Percentiles rank a stretch among this genome's conserved stretches.
Evolutionary conservation across 2,329 filamentous ascomycete genomes (phyloP).

Genomic region (Colletotrichum musae): DNA sequence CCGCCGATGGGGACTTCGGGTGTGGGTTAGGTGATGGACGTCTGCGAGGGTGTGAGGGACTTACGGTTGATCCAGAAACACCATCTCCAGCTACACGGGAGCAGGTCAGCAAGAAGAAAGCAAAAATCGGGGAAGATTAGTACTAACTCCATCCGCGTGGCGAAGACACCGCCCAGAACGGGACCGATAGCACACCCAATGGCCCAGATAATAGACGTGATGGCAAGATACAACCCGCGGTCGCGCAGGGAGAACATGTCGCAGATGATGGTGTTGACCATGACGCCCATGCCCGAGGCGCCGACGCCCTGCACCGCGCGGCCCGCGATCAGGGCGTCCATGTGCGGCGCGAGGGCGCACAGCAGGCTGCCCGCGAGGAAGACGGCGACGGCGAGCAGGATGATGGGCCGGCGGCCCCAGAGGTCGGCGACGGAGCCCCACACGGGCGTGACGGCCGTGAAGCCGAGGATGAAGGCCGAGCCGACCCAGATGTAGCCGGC

Average conservation of each 20-base stretch:
- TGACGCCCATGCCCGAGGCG: conserved; percentile 62
- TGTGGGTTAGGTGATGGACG: background rate
- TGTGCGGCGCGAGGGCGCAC: conserved; percentile 62
- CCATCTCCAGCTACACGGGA: conserved; percentile 56
- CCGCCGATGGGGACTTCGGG: conserved; percentile 48
- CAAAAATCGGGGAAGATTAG: conserved; percentile 57
- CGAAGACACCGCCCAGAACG: conserved; percentile 59
- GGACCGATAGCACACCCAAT: conserved; percentile 59
- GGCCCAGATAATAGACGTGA: conserved; percentile 56
- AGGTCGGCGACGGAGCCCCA: conserved; percentile 62
- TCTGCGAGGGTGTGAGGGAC: background rate
- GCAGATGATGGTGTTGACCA: conserved; percentile 55
- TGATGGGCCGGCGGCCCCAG: conserved; percentile 57
- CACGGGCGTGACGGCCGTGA: conserved; percentile 49
- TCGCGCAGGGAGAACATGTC: conserved; percentile 53
- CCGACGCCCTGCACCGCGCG: conserved; percentile 61
- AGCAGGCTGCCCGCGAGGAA: conserved; percentile 68
- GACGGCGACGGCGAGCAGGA: conserved; percentile 53
- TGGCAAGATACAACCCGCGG: conserved; percentile 50
- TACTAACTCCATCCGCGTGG: conserved; percentile 59
- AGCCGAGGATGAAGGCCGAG: conserved; percentile 63
- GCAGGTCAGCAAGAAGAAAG: conserved; percentile 58
- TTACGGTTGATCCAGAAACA: conserved; percentile 58
- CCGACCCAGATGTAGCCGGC: conserved; percentile 60
- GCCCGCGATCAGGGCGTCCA: conserved; percentile 57